Evolutionary conservation across 2,329 filamentous ascomycete species (phyloP).

Genomic region (Colletotrichum horii): DNA sequence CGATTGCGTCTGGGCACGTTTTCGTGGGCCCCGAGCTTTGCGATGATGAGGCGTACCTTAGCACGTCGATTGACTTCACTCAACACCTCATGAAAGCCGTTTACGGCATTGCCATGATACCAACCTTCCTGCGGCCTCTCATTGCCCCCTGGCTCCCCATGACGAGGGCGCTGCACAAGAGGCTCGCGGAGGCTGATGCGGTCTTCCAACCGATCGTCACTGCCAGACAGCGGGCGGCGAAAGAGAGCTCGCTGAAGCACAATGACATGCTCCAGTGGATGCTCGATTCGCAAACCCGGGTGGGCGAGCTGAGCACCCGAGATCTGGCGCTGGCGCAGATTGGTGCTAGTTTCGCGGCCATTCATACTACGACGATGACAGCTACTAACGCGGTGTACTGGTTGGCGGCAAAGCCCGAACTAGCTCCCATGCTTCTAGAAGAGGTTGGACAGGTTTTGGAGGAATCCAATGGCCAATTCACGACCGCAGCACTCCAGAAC

Average conservation of each 20-base stretch:
- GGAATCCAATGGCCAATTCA: slow-evolving; percentile 34
- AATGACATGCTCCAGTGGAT: slow-evolving; percentile 49
- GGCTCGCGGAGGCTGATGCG: not conserved
- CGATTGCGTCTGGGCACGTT: not conserved
- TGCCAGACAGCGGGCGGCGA: not conserved
- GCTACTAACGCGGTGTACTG: slow-evolving; percentile 49
- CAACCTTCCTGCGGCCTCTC: not conserved
- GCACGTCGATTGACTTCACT: not conserved
- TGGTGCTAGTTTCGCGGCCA: slow-evolving; percentile 50
- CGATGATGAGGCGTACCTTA: not conserved
- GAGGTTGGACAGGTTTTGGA: slow-evolving; percentile 49
- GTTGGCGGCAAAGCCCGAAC: slow-evolving; percentile 53
- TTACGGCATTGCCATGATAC: not conserved
- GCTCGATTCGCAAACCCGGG: slow-evolving; percentile 40
- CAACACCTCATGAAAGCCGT: not conserved
- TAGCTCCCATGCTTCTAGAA: slow-evolving; percentile 53
- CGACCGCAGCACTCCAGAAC: slow-evolving; percentile 37
- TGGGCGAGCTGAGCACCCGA: slow-evolving; percentile 32
- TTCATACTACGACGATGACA: slow-evolving; percentile 54
- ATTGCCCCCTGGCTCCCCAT: not conserved
- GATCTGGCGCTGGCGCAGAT: slow-evolving; percentile 47
- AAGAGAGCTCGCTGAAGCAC: not conserved
- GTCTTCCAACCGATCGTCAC: not conserved
- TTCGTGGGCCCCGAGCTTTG: not conserved
- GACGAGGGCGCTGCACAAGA: not conserved